These are phyloP conservation scores for Juncus inflexus DNA, from an alignment of 176 grass and related monocot species.

Conservation along the genomic window DNA sequence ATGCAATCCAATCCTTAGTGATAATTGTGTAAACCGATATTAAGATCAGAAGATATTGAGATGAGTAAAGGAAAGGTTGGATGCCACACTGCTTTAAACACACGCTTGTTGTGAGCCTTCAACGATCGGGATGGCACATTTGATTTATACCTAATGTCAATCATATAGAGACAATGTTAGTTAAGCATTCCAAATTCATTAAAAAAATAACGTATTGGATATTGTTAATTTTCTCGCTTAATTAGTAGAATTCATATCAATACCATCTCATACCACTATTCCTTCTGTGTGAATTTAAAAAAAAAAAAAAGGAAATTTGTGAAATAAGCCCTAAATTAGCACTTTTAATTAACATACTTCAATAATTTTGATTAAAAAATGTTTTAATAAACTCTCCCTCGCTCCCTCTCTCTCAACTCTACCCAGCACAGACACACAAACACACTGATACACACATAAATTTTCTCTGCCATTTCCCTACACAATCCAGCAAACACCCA, in stretches of 20 bases:
- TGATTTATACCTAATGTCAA: constrained; percentile 5
- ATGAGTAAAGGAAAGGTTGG: constrained; percentile 9
- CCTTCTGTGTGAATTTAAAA: background rate
- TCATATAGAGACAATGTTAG: background rate
- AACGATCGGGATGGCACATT: constrained; percentile 13
- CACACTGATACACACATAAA: background rate
- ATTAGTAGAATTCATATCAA: background rate
- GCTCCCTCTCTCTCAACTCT: too few species aligned
- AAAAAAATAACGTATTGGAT: background rate
- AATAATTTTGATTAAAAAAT: background rate
- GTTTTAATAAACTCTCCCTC: background rate
- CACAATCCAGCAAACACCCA: background rate
- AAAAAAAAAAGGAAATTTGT: background rate
- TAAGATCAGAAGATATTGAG: constrained; percentile 24
- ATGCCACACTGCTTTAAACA: constrained; percentile 25
- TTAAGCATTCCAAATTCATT: background rate
- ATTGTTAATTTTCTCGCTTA: background rate
- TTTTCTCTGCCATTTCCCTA: background rate
- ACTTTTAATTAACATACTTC: background rate
- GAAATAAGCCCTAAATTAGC: too few species aligned
- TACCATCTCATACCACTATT: background rate
- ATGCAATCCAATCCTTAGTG: background rate
- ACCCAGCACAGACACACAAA: background rate
- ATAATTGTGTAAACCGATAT: constrained; percentile 17
- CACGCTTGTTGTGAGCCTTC: constrained; percentile 16